Conservation (phyloP, 2,329 filamentous ascomycete species). For the Alternaria incomplexa region DNA sequence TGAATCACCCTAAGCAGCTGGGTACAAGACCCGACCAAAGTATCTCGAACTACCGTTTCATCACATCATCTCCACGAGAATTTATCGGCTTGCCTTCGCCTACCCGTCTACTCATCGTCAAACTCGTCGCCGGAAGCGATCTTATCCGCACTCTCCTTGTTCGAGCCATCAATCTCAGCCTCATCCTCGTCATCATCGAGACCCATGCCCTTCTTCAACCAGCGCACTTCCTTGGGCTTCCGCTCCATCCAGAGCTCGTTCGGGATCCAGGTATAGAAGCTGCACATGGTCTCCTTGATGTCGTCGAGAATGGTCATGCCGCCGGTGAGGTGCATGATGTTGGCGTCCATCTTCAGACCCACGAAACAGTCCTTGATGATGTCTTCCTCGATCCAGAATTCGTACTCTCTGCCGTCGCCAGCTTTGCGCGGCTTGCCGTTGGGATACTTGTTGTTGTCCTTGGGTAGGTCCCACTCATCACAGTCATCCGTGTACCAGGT, state of each 20-base stretch:
- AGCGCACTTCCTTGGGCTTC: slow-evolving; percentile 36
- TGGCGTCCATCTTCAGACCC: slow-evolving; percentile 60
- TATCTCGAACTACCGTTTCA: background rate
- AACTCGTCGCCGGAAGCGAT: slow-evolving; percentile 20
- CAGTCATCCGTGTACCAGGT: slow-evolving; percentile 55
- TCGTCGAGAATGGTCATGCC: slow-evolving; percentile 46
- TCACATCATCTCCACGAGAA: background rate
- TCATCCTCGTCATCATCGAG: slow-evolving; percentile 22
- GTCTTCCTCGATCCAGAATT: slow-evolving; percentile 72
- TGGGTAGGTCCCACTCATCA: slow-evolving; percentile 48
- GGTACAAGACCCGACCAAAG: background rate
- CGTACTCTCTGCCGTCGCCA: slow-evolving; percentile 50
- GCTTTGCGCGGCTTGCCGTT: slow-evolving; percentile 24
- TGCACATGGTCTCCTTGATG: slow-evolving; percentile 48
- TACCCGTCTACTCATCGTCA: slow-evolving; percentile 17
- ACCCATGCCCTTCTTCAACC: slow-evolving; percentile 28
- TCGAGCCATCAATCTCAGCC: slow-evolving; percentile 11
- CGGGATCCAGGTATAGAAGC: slow-evolving; percentile 53
- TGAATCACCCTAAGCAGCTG: background rate
- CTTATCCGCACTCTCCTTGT: slow-evolving; percentile 13
- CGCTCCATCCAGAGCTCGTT: slow-evolving; percentile 51
- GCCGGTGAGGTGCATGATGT: slow-evolving; percentile 29
- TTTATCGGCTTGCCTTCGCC: background rate
- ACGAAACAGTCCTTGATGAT: slow-evolving; percentile 63
- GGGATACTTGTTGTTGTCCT: slow-evolving; percentile 32